Conservation (phyloP, 1,284 basidiomycete species). For the Trichosporon sp. region DNA sequence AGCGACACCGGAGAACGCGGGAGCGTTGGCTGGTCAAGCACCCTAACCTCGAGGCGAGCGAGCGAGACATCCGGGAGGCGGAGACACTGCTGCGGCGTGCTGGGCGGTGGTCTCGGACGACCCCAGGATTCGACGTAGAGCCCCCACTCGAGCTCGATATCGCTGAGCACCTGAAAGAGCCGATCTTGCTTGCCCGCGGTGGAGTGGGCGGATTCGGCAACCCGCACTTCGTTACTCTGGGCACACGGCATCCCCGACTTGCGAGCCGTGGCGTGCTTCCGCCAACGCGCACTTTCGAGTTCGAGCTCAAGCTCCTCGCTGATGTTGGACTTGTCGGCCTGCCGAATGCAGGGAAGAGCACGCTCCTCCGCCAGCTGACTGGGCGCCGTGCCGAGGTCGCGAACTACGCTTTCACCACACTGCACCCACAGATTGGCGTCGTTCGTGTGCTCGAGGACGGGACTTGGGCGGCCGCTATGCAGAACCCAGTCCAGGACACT, state of each 20-base stretch:
- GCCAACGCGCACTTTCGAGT: constrained; percentile 69
- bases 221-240: constrained; percentile 60
- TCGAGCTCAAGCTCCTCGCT: constrained; percentile 93
- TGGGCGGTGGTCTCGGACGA: constrained; percentile 51
- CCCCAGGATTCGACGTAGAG: constrained; percentile 27
- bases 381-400: constrained; percentile 84
- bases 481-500: constrained; percentile 63
- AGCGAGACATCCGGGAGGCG: constrained; percentile 63
- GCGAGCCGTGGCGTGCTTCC: constrained; percentile 75
- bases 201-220: constrained; percentile 86
- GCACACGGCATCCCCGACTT: constrained; percentile 66
- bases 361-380: constrained; percentile 81
- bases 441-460: constrained; percentile 78
- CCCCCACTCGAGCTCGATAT: constrained; percentile 64
- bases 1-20: constrained; percentile 50
- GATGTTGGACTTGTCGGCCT: constrained; percentile 90
- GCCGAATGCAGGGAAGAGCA: constrained; percentile 80
- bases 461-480: constrained; percentile 55
- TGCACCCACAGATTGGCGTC: constrained; percentile 92
- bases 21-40: constrained; percentile 73
- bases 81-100: constrained; percentile 60
- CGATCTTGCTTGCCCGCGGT: constrained; percentile 68
- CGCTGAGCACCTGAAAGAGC: constrained; percentile 50
- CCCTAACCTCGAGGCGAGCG: constrained; percentile 59
- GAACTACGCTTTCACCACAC: constrained; percentile 86